A percentile compares a stretch with the other conserved stretches of the same genome.
These are phyloP conservation scores for Fraxinus anomala DNA, from an alignment of 257 asterid species.

Conservation along the genomic window DNA sequence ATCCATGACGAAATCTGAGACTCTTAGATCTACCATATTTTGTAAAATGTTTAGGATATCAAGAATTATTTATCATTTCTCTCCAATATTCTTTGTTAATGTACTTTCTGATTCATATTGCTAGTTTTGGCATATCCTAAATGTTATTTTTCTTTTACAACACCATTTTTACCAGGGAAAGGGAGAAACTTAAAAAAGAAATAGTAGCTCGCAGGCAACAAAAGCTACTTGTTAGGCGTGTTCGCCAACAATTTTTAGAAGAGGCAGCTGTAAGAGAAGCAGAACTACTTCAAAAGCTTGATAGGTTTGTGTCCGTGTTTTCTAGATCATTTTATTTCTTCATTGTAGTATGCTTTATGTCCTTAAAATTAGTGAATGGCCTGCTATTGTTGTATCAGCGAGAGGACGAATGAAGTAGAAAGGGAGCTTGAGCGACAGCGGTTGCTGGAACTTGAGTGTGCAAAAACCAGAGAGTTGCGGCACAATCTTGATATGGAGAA, in stretches of 20 bases:
- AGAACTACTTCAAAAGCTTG: constrained; percentile 79
- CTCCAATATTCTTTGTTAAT: neutral
- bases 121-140: constrained; percentile 18
- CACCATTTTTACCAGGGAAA: constrained; percentile 59
- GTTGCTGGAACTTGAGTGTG: constrained; percentile 79
- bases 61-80: constrained; percentile 12
- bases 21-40: neutral
- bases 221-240: constrained; percentile 66
- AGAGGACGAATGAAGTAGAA: constrained; percentile 74
- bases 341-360: constrained; percentile 14
- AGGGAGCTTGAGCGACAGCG: constrained; percentile 90
- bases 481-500: constrained; percentile 94
- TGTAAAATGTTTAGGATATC: constrained; percentile 3
- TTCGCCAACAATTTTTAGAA: constrained; percentile 75
- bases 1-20: neutral
- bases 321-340: constrained; percentile 18
- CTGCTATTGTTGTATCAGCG: constrained; percentile 51
- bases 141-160: constrained; percentile 18
- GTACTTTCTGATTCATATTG: constrained; percentile 20
- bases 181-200: constrained; percentile 74
- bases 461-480: constrained; percentile 86
- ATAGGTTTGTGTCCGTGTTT: constrained; percentile 52
- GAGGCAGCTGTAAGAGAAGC: constrained; percentile 91
- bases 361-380: constrained; percentile 2
- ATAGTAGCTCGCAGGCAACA: constrained; percentile 82